Percentiles rank a stretch among this genome's conserved stretches.
Conservation (phyloP, 768 basidiomycete species). For the Epithele typhae region DNA sequence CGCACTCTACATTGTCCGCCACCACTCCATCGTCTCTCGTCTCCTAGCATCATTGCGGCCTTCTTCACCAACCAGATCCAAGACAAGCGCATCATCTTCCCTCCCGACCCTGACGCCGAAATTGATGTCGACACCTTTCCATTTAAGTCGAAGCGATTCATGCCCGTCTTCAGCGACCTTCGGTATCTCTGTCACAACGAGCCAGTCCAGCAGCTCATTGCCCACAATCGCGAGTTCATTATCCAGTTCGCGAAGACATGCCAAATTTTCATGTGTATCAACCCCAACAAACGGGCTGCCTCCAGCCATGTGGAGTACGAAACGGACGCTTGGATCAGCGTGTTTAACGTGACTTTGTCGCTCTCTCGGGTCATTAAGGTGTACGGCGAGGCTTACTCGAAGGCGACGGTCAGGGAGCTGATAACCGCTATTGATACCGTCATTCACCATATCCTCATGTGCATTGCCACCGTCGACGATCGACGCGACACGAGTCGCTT, state of each 20-base stretch:
- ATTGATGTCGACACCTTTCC: slow-evolving; percentile 82
- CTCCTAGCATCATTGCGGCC: slow-evolving; percentile 78
- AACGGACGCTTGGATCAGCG: slow-evolving; percentile 93
- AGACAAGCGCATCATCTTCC: slow-evolving; percentile 58
- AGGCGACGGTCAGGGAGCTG: slow-evolving; percentile 53
- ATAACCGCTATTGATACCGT: slow-evolving; percentile 65
- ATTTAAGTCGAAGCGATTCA: slow-evolving; percentile 94
- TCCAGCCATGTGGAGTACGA: slow-evolving; percentile 92
- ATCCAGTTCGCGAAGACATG: slow-evolving; percentile 71
- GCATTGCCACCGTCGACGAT: slow-evolving; percentile 64
- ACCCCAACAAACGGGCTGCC: slow-evolving; percentile 81
- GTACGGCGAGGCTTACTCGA: slow-evolving; percentile 80
- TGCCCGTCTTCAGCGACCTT: slow-evolving; percentile 91
- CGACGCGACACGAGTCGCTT: slow-evolving; percentile 68
- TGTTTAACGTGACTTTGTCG: slow-evolving; percentile 92
- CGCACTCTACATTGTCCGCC: slow-evolving; percentile 69
- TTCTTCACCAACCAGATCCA: slow-evolving; percentile 92
- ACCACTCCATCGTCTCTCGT: slow-evolving; percentile 68
- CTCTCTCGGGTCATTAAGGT: slow-evolving; percentile 85
- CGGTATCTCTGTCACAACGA: slow-evolving; percentile 80
- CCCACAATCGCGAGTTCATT: slow-evolving; percentile 62
- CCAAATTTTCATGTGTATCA: slow-evolving; percentile 89
- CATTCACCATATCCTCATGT: slow-evolving; percentile 65
- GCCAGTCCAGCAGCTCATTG: slow-evolving; percentile 77
- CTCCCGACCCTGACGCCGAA: slow-evolving; percentile 26